Percentiles rank a stretch among this genome's conserved stretches.
Evolutionary conservation across 2,329 filamentous ascomycete species (phyloP).

Genomic region (Talaromyces verruculosus): DNA sequence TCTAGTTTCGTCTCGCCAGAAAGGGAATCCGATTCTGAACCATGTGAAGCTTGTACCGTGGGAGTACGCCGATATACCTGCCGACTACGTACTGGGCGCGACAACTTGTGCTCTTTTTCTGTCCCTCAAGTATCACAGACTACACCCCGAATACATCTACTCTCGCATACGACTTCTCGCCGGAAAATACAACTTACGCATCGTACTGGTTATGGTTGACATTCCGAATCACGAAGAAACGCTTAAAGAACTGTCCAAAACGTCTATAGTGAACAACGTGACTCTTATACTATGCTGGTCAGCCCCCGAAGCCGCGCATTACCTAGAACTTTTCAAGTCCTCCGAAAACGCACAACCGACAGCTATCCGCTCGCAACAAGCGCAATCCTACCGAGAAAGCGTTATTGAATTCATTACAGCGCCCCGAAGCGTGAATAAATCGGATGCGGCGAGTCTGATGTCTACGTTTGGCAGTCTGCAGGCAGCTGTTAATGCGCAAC

Average conservation of each 20-base stretch:
- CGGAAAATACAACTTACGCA: conserved; percentile 80
- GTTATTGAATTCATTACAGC: conserved; percentile 91
- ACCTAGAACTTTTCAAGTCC: conserved; percentile 91
- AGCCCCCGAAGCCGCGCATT: conserved; percentile 86
- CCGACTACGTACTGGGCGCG: conserved; percentile 83
- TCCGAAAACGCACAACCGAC: conserved; percentile 82
- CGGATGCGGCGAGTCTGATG: conserved; percentile 85
- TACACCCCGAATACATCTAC: conserved; percentile 98
- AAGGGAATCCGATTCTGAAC: conserved; percentile 89
- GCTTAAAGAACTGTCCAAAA: conserved; percentile 87
- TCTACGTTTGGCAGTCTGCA: conserved; percentile 87
- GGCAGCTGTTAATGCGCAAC: conserved; percentile 80
- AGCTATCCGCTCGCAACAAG: conserved; percentile 82
- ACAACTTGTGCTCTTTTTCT: conserved; percentile 92
- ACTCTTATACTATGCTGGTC: conserved; percentile 94
- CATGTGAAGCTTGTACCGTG: conserved; percentile 79
- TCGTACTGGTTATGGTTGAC: conserved; percentile 89
- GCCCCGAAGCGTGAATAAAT: conserved; percentile 87
- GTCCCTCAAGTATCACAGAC: conserved; percentile 92
- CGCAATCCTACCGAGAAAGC: conserved; percentile 78
- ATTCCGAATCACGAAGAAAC: conserved; percentile 91
- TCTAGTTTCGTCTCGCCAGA: conserved; percentile 86
- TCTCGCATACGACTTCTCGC: conserved; percentile 81
- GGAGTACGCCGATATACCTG: conserved; percentile 97
- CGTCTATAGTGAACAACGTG: conserved; percentile 85